Base-by-base conservation (phyloP, 495 filamentous ascomycete genomes). In the Halenospora varia region DNA sequence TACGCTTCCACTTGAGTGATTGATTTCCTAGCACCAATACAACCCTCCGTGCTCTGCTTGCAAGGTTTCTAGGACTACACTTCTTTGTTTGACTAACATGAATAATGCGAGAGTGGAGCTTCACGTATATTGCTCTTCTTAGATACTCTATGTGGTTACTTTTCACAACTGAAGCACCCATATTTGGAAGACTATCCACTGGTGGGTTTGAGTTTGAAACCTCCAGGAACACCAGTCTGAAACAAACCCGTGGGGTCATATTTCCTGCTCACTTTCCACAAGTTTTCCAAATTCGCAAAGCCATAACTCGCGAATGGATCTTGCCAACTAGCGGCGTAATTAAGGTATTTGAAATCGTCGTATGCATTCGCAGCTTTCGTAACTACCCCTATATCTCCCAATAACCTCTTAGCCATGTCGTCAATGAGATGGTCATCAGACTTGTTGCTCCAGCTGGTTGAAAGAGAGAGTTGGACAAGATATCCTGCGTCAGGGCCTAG, bases 251-350 rank as follows among this genome's bases (percentile, higher is more conserved):
- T 4, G 0, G 77, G 73, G 61, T 82, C 78, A 47, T 71, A 81
- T 51, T 73, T 74, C 48, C 65, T 60, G 8, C 75, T 71, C 10
- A 71, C 59, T 25, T 19, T 35, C 60, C 60, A 66, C 15, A 82
- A 60, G 25, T 55, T 66, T 1, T 56, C 58, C 35, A 66, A 23
- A 41, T 75, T 80, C 10, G 49, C 63, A 23, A 55, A 13, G 0
- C 78, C 78, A 62, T 79, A 81, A 17, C 74, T 62, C 3, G 53
- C 44, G 26, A 78, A 69, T n/a, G 80, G 71, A 18, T 71, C 50
- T 61, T 82, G 77, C 8, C 59, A 60, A 6, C 64, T 56, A 10
- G 65, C 62, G 4, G 77, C 77, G 24, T 77, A 77, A 22, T 80
- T 81, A 60, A 66, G 59, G 48, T 69, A 72, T 4, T 65, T 15